Evolutionary conservation across 768 basidiomycete genomes (phyloP), one percentile per base, ranked within the genome.

Genomic region (Pleurotus sapidus): DNA sequence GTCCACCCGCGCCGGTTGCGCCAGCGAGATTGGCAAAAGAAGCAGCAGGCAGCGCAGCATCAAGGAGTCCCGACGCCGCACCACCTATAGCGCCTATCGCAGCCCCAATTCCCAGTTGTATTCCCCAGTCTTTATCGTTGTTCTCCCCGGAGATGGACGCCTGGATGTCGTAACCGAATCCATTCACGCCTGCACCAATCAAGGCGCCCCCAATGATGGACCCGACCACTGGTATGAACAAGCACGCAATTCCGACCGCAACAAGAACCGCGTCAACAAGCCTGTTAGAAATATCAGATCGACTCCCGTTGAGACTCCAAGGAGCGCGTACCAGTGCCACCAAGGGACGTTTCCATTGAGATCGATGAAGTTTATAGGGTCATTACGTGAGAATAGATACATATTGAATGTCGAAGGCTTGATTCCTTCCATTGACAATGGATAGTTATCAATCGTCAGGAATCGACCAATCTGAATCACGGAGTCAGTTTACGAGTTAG

Each of bases 391-490:
- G 42, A 60, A 60, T 11, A 56, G 17, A 20, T 60, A 60, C 59
- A 60, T 60, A 18, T 60, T 60, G 55, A 60, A 60, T 3, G 56
- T 60, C 18, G 25, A 60, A 6, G 59, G 59, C 42, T 38, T 57
- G 12, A 60, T 57, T 5, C 56, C 59, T 17, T 60, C 59, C 14
- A 60, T 37, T 3, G 57, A 18, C 12, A 60, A 43, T 11, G 59
- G 59, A 51, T 57, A 60, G 15, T 57, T 57, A 37, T 60, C 59
- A 2, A 60, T 43, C 1, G 59, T 57, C 5, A 60, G 30, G 49
- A 60, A 60, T 12, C 59, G 56, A 7, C 59, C 59, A 43, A 60
- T 50, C 59, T 60, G 24, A 6, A 34, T 34, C 30, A 34, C 7
- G n/a, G 25, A 27, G 15, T 34, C 37, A 40, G 27, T 18, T 8